Evolutionary conservation across 2,329 filamentous ascomycete species (phyloP).

Genomic region (Alternaria hordeiaustralica): DNA sequence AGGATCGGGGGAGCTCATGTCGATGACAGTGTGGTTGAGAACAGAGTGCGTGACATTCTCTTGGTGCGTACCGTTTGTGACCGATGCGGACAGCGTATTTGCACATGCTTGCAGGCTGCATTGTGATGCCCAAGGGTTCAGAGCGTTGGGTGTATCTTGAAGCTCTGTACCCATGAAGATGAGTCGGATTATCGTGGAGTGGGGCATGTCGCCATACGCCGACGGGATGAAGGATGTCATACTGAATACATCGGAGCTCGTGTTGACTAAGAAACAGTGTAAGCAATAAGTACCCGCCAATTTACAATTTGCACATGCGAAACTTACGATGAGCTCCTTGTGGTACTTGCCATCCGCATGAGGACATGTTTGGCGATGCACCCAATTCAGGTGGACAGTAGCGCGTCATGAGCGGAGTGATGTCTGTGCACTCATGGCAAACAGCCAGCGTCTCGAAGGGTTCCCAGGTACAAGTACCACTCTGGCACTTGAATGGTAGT

Average conservation of each 20-base stretch:
- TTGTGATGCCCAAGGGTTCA: conserved; percentile 19
- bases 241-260: conserved; percentile 23
- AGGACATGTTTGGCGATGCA: conserved; percentile 8
- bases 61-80: conserved; percentile 20
- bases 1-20: conserved; percentile 15
- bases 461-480: conserved; percentile 18
- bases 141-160: conserved; percentile 7
- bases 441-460: conserved; percentile 16
- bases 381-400: conserved; percentile 18
- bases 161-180: conserved; percentile 22
- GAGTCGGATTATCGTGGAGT: conserved; percentile 18
- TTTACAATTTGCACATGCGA: neutral
- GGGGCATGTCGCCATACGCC: conserved; percentile 21
- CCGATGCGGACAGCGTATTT: conserved; percentile 14
- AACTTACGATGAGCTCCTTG: conserved; percentile 9
- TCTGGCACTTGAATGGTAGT: conserved; percentile 16
- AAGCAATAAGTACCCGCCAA: neutral
- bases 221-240: conserved; percentile 24
- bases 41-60: conserved; percentile 17
- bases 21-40: conserved; percentile 14
- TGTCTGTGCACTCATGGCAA: conserved; percentile 19
- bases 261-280: conserved; percentile 4
- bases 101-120: conserved; percentile 19
- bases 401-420: conserved; percentile 13
- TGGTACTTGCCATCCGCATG: conserved; percentile 19